Base-by-base conservation (phyloP, 352 stramenopile genomes). In the Salisapilia sapeloensis region DNA sequence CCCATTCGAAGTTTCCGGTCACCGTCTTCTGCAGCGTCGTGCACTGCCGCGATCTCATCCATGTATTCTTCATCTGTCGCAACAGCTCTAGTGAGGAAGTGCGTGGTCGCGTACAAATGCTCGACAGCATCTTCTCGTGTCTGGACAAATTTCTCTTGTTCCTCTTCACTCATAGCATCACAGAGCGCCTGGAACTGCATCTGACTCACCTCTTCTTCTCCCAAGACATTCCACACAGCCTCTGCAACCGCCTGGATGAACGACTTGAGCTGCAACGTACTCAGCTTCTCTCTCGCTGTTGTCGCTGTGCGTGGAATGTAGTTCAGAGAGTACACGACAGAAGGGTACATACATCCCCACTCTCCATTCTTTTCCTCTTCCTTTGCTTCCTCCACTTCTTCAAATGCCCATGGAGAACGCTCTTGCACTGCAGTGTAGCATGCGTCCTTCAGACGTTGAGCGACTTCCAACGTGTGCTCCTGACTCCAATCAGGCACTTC, bases 261-360 rank as follows among this genome's bases (percentile, higher is more conserved):
- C n/a, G 74, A 77, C 46, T 86, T 90, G 39, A 84, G 61, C 35
- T 90, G 74, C 9, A 90, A 35, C 4, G 67, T 84, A 39, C 74
- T 90, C 19, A 84, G 45, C 34, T 78, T 81, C 34, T 74, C 69
- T 32, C 69, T 52, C 14, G 45, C 55, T 17, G 38, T 42, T 3
- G 50, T 45, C 8, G 55, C 33, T 8, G 71, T 37, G 6, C 51
- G 38, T 6, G 63, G 65, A 10, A 76, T 53, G 37, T 78, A 90
- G 10, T 66, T 69, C 6, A 90, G 47, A 1, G 60, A 31, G 39
- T 86, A 83, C 18, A 83, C 51, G 3, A 82, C 66, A 16, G 48
- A 48, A n/a, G 62, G 53, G 23, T 90, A 90, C 49, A 77, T 72
- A 22, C 53, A 46, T n/a, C 62, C 45, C 67, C 67, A 83, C 18